These are phyloP conservation scores for Monosporascus sp. DNA, from an alignment of 2,329 filamentous ascomycete species.

Conservation along the genomic window DNA sequence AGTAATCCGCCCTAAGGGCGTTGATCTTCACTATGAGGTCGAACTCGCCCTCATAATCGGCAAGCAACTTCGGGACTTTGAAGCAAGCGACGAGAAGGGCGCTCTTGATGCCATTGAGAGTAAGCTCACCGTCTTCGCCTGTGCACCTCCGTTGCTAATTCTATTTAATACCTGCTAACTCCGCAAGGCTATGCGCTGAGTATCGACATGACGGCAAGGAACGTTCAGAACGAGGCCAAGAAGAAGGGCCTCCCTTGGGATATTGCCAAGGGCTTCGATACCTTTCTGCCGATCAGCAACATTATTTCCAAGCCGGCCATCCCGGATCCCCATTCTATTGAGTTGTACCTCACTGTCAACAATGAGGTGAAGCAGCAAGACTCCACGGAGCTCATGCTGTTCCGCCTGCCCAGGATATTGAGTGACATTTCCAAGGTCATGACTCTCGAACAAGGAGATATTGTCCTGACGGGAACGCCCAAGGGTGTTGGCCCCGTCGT, in stretches of 20 bases:
- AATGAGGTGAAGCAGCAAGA: constrained; percentile 73
- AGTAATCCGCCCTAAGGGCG: constrained; percentile 74
- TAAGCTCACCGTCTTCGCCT: constrained; percentile 31
- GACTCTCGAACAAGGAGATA: constrained; percentile 86
- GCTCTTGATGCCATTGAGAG: constrained; percentile 78
- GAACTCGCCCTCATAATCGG: constrained; percentile 89
- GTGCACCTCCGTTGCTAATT: background rate
- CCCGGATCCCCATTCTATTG: constrained; percentile 79
- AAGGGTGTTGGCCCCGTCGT: constrained; percentile 88
- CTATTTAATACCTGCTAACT: background rate
- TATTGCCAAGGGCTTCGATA: constrained; percentile 97
- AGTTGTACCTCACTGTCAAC: constrained; percentile 84
- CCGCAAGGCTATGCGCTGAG: constrained; percentile 72
- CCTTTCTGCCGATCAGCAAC: constrained; percentile 83
- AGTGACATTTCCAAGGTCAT: constrained; percentile 93
- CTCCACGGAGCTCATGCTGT: constrained; percentile 91
- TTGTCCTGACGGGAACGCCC: constrained; percentile 93
- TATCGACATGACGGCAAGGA: constrained; percentile 97
- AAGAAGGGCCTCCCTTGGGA: constrained; percentile 94
- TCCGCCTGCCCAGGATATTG: constrained; percentile 79
- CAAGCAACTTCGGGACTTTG: constrained; percentile 70
- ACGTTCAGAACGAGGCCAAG: constrained; percentile 94
- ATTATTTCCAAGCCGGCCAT: constrained; percentile 77
- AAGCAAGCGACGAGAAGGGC: constrained; percentile 66
- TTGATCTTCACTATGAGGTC: constrained; percentile 89